Conservation (phyloP, 441 rosid genomes). For the Macaranga tanarius region DNA sequence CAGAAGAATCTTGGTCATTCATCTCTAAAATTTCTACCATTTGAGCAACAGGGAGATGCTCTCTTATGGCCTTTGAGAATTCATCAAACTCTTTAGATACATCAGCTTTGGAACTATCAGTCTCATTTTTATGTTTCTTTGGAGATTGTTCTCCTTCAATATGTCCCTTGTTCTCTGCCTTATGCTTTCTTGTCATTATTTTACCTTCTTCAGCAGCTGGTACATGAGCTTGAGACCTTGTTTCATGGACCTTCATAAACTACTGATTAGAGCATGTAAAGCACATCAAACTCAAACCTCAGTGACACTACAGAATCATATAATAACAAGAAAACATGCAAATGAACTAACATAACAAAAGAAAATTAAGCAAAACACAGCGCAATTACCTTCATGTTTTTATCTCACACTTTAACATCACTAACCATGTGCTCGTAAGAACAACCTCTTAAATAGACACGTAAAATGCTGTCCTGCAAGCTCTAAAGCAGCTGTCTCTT, state of each 20-base stretch:
- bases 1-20: conserved; percentile 62
- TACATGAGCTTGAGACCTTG: conserved; percentile 56
- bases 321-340: too few relatives aligned
- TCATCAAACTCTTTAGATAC: conserved; percentile 46
- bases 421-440: not conserved
- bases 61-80: conserved; percentile 47
- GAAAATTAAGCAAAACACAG: not conserved
- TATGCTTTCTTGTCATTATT: conserved; percentile 72
- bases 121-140: conserved; percentile 53
- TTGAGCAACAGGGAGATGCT: conserved; percentile 53
- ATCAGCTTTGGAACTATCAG: conserved; percentile 25
- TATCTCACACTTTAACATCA: not conserved
- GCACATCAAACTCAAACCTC: not conserved
- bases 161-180: conserved; percentile 57
- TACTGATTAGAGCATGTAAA: not conserved
- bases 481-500: conserved; percentile 34
- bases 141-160: conserved; percentile 54
- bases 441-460: conserved; percentile 16
- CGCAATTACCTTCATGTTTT: conserved; percentile 28
- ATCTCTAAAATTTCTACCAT: conserved; percentile 55
- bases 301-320: too few relatives aligned
- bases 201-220: conserved; percentile 56
- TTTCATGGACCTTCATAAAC: conserved; percentile 59
- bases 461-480: conserved; percentile 14
- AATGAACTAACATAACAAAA: not conserved